phyloP scores from a whole-genome alignment of 306 rosid genomes.

The Pyrus bretschneideri region DNA sequence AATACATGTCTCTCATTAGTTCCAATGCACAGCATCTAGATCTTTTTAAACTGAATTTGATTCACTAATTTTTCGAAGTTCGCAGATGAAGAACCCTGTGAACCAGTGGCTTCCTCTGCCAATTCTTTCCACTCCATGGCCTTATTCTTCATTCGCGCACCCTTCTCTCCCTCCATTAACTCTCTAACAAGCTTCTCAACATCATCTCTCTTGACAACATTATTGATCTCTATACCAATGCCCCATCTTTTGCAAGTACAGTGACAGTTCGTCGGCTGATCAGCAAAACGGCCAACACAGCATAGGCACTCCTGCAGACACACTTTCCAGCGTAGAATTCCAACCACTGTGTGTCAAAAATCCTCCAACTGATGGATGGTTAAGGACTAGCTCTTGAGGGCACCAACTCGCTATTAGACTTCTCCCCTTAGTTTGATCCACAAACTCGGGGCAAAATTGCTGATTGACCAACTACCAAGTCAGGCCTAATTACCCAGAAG shows the following conservation, averaged over 20 bases:
- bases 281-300: neutral
- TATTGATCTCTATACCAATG: too few species aligned
- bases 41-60: neutral
- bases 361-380: slow-evolving; percentile 14
- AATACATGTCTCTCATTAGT: too few species aligned
- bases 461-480: neutral
- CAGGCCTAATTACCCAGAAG: slow-evolving; percentile 1
- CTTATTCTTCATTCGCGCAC: neutral
- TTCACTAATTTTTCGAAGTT: neutral
- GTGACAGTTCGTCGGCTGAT: too few species aligned
- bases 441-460: neutral
- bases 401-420: slow-evolving; percentile 12
- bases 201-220: neutral
- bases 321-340: neutral
- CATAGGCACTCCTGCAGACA: slow-evolving; percentile 11
- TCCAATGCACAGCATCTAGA: neutral
- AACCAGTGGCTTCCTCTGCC: neutral
- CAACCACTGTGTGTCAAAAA: slow-evolving; percentile 12
- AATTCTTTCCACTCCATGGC: neutral
- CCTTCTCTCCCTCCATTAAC: neutral
- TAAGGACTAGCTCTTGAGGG: slow-evolving; percentile 14
- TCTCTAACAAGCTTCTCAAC: neutral
- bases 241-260: too few species aligned
- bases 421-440: neutral
- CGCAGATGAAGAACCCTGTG: neutral